Base-by-base conservation (phyloP, 352 stramenopile species). In the Globisporangium splendens region DNA sequence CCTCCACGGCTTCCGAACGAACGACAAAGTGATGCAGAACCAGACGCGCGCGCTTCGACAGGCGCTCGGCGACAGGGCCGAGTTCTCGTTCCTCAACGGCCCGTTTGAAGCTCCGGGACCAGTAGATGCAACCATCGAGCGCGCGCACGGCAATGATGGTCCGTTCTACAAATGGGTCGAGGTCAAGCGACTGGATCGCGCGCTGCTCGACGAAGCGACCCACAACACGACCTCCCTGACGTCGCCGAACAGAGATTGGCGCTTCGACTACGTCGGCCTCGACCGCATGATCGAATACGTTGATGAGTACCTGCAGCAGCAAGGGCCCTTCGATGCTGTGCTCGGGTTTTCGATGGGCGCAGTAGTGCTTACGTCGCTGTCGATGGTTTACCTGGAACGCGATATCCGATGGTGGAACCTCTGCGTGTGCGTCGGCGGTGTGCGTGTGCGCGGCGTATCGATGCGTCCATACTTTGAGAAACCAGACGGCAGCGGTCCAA, bases 301-400 rank as follows among this genome's bases (percentile, higher is more conserved):
- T 62, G 62, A 83, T 50, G 50, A 76, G 20, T 69, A 86, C 56
- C 59, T 93, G 2, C 54, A 68, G 1, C 50, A 70, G 21, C 54
- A 89, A 7, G 81, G 79, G 17, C 77, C 84, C 5, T 85, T 88
- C 28, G 84, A 93, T 47, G 59, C 88, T 46, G 73, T 83, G 18
- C 41, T 90, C 17, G 79, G 78, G 10, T 94, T 94, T 46, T 91
- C 78, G 7, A 82, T 92, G 48, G 84, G 84, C 46, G 75, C 79
- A 11, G 72, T 79, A n/a, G 77, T 92, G 70, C 53, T 87, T 1
- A 87, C 76, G 22, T 63, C 83, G 20, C 50, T 89, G 17, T 74
- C 72, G 43, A 86, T 85, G 74, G 76, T 62, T 51, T 85, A 83
- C 43, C 60, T 78, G n/a, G 39, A 22, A 44, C 54, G 65, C 43